Conservation (phyloP, 2,329 filamentous ascomycete species). For the Atkinsonella texensis region DNA sequence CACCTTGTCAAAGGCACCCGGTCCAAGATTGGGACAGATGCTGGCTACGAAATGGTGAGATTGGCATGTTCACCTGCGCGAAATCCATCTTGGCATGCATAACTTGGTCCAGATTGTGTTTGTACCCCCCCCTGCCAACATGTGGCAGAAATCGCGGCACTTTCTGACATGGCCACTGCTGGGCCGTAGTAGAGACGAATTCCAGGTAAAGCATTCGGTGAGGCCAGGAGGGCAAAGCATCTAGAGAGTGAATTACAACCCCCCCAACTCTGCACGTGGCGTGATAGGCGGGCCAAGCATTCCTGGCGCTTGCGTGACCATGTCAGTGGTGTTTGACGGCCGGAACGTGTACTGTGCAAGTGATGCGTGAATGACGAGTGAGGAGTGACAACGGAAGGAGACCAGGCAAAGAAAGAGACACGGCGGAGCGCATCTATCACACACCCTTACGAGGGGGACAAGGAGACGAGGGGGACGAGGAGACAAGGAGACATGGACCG, state of each 20-base stretch:
- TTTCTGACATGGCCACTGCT: background rate
- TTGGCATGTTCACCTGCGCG: background rate
- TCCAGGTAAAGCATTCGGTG: background rate
- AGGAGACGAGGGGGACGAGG: background rate
- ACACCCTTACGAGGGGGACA: background rate
- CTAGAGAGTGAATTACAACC: conserved; percentile 5
- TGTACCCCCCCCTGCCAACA: background rate
- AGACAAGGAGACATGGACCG: background rate
- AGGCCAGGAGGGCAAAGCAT: conserved; percentile 8
- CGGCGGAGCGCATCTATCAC: background rate
- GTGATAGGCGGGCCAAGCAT: background rate
- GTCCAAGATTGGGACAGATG: background rate
- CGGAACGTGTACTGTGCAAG: background rate
- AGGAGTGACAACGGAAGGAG: background rate
- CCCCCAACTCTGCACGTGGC: background rate
- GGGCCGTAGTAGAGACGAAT: background rate
- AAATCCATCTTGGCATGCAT: background rate
- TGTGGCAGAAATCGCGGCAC: background rate
- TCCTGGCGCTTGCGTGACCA: background rate
- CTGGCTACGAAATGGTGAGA: background rate
- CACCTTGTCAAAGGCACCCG: background rate
- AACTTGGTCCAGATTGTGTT: background rate
- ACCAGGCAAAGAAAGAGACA: background rate
- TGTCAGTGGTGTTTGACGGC: background rate
- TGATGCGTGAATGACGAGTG: background rate